Conservation (phyloP, 2,329 filamentous ascomycete species). For the Monilinia polystroma region DNA sequence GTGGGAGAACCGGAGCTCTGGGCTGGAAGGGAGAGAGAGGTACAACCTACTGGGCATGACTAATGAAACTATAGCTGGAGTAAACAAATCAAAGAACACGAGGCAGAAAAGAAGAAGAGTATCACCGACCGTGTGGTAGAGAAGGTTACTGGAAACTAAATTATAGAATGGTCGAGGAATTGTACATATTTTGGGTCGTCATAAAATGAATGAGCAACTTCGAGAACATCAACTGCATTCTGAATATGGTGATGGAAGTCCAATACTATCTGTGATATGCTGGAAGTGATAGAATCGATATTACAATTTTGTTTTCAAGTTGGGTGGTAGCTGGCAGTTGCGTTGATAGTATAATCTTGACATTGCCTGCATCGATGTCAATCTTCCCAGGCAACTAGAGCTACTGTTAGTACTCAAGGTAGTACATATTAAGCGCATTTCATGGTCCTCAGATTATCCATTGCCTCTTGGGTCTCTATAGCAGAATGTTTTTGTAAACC, state of each 20-base stretch:
- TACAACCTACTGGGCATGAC: constrained; percentile 24
- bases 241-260: not conserved
- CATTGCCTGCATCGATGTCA: not conserved
- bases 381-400: not conserved
- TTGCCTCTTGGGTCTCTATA: not conserved
- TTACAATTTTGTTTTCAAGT: not conserved
- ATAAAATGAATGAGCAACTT: constrained; percentile 14
- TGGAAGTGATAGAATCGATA: not conserved
- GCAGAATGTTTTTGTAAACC: not conserved
- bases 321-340: no score
- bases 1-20: not conserved
- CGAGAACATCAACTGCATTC: constrained; percentile 1
- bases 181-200: constrained; percentile 36
- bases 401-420: not conserved
- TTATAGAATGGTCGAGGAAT: constrained; percentile 12
- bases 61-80: constrained; percentile 58
- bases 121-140: constrained; percentile 26
- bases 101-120: constrained; percentile 53
- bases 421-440: not conserved
- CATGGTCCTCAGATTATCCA: no score
- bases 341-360: not conserved
- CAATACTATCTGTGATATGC: not conserved
- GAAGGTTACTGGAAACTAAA: constrained; percentile 20
- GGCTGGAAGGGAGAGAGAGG: constrained; percentile 22
- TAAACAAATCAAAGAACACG: constrained; percentile 68